Conservation (phyloP, 2,329 filamentous ascomycete genomes). For the Fusarium staphyleae region DNA sequence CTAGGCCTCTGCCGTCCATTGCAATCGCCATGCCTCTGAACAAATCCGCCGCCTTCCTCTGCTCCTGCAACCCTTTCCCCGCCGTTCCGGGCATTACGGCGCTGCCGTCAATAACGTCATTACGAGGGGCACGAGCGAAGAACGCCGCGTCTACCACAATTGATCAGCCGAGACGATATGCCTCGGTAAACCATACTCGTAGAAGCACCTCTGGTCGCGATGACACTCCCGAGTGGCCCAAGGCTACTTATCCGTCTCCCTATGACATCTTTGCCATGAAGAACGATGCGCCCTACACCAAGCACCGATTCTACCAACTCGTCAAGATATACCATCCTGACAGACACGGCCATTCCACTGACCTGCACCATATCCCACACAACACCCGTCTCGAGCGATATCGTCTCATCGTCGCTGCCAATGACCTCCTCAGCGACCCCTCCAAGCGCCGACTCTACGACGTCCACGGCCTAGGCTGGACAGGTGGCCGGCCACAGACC, state of each 20-base stretch:
- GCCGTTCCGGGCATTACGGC: slow-evolving; percentile 17
- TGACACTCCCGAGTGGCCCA: slow-evolving; percentile 54
- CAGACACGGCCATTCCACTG: slow-evolving; percentile 51
- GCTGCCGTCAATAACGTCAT: slow-evolving; percentile 38
- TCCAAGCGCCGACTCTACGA: slow-evolving; percentile 84
- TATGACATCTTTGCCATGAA: slow-evolving; percentile 82
- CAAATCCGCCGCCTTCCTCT: slow-evolving; percentile 28
- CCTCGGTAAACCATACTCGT: slow-evolving; percentile 28
- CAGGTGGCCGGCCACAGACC: slow-evolving; percentile 62
- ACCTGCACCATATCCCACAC: slow-evolving; percentile 50
- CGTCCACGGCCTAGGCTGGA: slow-evolving; percentile 81
- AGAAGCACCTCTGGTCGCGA: slow-evolving; percentile 9
- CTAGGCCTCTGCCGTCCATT: slow-evolving; percentile 12
- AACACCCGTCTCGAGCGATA: slow-evolving; percentile 84
- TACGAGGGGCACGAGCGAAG: slow-evolving; percentile 19
- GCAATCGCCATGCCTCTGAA: slow-evolving; percentile 34
- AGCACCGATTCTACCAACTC: slow-evolving; percentile 84
- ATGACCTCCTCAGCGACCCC: slow-evolving; percentile 86
- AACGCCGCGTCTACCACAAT: slow-evolving; percentile 2
- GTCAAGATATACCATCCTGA: slow-evolving; percentile 98
- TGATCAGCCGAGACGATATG: slow-evolving; percentile 30
- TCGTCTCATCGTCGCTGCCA: slow-evolving; percentile 84
- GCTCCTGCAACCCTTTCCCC: slow-evolving; percentile 34
- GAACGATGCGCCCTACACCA: slow-evolving; percentile 75
- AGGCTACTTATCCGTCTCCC: slow-evolving; percentile 69